Percentiles rank a stretch among this genome's conserved stretches.
Conservation (phyloP, 257 asterid genomes). For the Jacaranda copaia region DNA sequence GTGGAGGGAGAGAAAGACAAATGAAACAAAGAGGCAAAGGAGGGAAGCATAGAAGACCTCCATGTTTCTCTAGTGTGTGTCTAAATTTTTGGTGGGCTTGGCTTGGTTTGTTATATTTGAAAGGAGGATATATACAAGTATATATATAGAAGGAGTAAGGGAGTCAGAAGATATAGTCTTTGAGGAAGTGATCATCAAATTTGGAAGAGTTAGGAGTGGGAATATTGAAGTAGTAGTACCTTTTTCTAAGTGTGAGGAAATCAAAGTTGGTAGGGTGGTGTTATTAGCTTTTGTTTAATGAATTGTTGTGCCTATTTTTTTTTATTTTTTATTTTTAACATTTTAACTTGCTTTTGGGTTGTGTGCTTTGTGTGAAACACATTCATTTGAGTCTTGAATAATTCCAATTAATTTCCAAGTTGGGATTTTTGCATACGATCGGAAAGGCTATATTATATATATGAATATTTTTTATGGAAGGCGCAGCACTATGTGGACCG, state of each 20-base stretch:
- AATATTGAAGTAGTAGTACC: background rate
- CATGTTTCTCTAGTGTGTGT: constrained; percentile 23
- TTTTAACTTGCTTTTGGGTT: constrained; percentile 4
- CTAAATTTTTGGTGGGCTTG: background rate
- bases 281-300: background rate
- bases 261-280: constrained; percentile 19
- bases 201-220: constrained; percentile 29
- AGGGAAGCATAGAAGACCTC: constrained; percentile 46
- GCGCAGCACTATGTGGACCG: constrained; percentile 20
- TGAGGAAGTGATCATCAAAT: background rate
- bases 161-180: background rate
- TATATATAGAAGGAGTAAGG: background rate
- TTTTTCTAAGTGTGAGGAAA: background rate
- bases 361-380: constrained; percentile 26
- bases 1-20: constrained; percentile 43
- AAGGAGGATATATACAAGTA: constrained; percentile 18
- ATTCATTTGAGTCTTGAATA: background rate
- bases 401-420: constrained; percentile 1
- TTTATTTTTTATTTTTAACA: too few relatives aligned
- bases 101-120: background rate
- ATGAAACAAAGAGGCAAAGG: constrained; percentile 46
- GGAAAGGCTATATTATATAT: constrained; percentile 9
- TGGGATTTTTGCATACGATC: constrained; percentile 17
- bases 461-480: background rate
- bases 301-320: constrained; percentile 11